Conservation (phyloP, 2,329 filamentous ascomycete species). For the Ophiognomonia clavigignenti-juglandacearum region DNA sequence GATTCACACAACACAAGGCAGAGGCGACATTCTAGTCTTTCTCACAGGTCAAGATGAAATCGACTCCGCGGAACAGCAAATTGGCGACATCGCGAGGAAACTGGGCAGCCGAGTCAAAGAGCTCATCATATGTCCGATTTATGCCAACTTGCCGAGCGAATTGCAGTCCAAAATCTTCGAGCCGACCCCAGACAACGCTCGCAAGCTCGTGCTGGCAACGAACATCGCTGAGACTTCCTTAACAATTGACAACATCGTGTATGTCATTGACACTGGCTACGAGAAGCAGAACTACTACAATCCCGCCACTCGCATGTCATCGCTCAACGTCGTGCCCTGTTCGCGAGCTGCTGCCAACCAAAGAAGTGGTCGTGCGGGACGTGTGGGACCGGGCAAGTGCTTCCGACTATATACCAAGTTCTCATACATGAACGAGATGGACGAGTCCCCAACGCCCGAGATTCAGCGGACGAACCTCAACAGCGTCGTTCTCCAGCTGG, state of each 20-base stretch:
- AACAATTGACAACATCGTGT: conserved; percentile 93
- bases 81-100: conserved; percentile 82
- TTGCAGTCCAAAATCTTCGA: conserved; percentile 93
- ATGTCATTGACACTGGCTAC: conserved; percentile 92
- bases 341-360: conserved; percentile 91
- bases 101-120: conserved; percentile 80
- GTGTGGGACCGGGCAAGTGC: conserved; percentile 87
- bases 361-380: conserved; percentile 84
- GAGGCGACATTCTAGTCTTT: conserved; percentile 90
- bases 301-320: conserved; percentile 86
- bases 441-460: conserved; percentile 86
- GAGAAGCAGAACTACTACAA: conserved; percentile 96
- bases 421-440: conserved; percentile 91
- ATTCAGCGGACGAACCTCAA: conserved; percentile 89
- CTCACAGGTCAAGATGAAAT: conserved; percentile 96
- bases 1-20: conserved; percentile 81
- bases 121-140: conserved; percentile 87
- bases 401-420: conserved; percentile 92
- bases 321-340: conserved; percentile 83
- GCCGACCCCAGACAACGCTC: conserved; percentile 75
- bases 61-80: conserved; percentile 75
- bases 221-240: conserved; percentile 96
- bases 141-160: conserved; percentile 87
- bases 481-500: conserved; percentile 77
- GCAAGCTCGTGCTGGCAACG: conserved; percentile 90